Evolutionary conservation across 495 filamentous ascomycete species (phyloP), one percentile per base, ranked within the genome.

Genomic region (Daldinia concentrica): DNA sequence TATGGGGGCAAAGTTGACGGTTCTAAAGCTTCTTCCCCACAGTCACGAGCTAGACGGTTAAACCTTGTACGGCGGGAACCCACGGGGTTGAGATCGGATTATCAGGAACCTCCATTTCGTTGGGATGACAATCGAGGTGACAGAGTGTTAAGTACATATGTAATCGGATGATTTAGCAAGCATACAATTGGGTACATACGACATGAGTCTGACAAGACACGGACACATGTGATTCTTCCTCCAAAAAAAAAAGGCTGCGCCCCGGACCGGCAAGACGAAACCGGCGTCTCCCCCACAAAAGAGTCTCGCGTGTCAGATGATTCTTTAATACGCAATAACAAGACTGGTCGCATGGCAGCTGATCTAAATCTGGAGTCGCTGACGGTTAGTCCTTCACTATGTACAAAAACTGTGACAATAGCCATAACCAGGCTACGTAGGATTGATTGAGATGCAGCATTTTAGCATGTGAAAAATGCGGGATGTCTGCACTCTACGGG

Each of bases 271-370:
- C 56, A 43, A 66, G 50, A 68, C 64, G 57, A 69, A 71, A 62
- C 62, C 64, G 57, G 64, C 22, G 2, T 34, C 58, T 69, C 62
- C 65, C 66, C 73, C 73, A 73, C 69, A 75, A 62, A 63, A 63
- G 43, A 22, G 34, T 61, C 60, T 70, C 64, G 60, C 69, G 36
- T 72, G 65, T 75, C 73, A 75, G 69, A 75, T 75, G 73, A 73
- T 66, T 12, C 22, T 50, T 52, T 36, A 59, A 62, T 67, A 55
- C 12, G 50, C 64, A 59, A 67, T 59, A 58, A 52, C 26, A 36
- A 50, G 29, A 37, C 29, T 27, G 6, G 61, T 24, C 19, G 32
- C 60, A 55, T 64, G 57, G 48, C 68, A 66, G 52, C 67, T 71
- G 71, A 74, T 63, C 71, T 52, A 63, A 57, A 45, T 48, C 56